phyloP scores from a whole-genome alignment of 2,329 filamentous ascomycete species.

The Sporothrix phasma region DNA sequence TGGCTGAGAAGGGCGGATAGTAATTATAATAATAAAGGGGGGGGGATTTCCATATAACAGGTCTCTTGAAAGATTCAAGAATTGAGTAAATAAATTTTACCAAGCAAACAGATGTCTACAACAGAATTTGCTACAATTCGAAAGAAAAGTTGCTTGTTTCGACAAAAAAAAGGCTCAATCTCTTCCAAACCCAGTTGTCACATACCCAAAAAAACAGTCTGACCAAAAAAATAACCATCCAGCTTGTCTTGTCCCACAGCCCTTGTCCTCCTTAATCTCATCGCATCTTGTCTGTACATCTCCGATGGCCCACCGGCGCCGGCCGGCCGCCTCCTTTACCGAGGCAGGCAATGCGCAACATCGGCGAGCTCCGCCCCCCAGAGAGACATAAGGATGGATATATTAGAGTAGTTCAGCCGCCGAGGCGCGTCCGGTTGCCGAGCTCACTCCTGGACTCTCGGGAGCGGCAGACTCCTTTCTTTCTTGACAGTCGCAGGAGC shows the following conservation, averaged over 20 bases:
- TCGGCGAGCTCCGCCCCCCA: background rate
- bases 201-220: slow-evolving; percentile 6
- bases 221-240: background rate
- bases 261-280: background rate
- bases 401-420: background rate
- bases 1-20: too few species aligned
- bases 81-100: background rate
- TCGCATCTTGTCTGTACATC: background rate
- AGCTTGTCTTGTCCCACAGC: background rate
- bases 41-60: background rate
- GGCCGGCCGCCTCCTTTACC: background rate
- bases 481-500: background rate
- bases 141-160: background rate
- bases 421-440: background rate
- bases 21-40: background rate
- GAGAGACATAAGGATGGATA: background rate
- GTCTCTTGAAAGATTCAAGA: background rate
- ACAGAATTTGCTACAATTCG: background rate
- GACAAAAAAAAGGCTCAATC: background rate
- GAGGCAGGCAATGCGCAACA: background rate
- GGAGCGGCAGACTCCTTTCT: background rate
- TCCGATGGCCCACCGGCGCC: background rate
- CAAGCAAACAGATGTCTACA: slow-evolving; percentile 1
- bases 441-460: background rate
- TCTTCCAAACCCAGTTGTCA: slow-evolving; percentile 2